phyloP scores from a whole-genome alignment of 1,284 basidiomycete species.

The Sphagnurus paluster region DNA sequence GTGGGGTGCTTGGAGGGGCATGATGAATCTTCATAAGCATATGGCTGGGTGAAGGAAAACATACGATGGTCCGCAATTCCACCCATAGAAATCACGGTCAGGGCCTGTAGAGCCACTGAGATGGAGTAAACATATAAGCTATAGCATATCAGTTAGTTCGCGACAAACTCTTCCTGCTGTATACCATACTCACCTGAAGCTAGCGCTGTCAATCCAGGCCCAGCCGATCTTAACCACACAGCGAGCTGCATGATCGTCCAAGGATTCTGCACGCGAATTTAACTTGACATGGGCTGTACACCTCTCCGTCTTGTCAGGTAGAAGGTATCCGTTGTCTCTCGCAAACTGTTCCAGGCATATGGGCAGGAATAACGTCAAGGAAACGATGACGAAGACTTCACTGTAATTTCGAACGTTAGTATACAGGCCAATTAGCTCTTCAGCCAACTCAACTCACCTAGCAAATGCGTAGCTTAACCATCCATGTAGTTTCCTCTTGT shows the following conservation, averaged over 20 bases:
- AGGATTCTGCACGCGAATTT: conserved; percentile 3
- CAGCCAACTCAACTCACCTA: conserved; percentile 42
- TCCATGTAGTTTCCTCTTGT: conserved; percentile 56
- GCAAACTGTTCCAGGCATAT: conserved; percentile 85
- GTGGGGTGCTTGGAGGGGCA: conserved; percentile 56
- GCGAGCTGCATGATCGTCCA: conserved; percentile 33
- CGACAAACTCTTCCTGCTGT: background rate
- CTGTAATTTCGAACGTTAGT: conserved; percentile 35
- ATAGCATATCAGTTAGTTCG: background rate
- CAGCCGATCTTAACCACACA: conserved; percentile 79
- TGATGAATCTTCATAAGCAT: conserved; percentile 5
- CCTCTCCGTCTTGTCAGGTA: conserved; percentile 57
- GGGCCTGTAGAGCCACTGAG: conserved; percentile 83
- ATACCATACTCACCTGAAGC: conserved; percentile 71
- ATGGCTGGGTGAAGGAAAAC: conserved; percentile 28
- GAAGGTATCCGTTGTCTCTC: conserved; percentile 73
- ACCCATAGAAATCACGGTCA: conserved; percentile 90
- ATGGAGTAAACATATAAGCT: conserved; percentile 87
- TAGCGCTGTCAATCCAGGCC: conserved; percentile 83
- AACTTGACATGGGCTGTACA: conserved; percentile 40
- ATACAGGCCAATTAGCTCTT: background rate
- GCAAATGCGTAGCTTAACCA: conserved; percentile 81
- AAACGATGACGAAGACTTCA: conserved; percentile 82
- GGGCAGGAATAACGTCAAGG: conserved; percentile 77
- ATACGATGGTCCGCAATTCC: conserved; percentile 84